Evolutionary conservation across 495 filamentous ascomycete species (phyloP).

Genomic region (Penicillium silybi): DNA sequence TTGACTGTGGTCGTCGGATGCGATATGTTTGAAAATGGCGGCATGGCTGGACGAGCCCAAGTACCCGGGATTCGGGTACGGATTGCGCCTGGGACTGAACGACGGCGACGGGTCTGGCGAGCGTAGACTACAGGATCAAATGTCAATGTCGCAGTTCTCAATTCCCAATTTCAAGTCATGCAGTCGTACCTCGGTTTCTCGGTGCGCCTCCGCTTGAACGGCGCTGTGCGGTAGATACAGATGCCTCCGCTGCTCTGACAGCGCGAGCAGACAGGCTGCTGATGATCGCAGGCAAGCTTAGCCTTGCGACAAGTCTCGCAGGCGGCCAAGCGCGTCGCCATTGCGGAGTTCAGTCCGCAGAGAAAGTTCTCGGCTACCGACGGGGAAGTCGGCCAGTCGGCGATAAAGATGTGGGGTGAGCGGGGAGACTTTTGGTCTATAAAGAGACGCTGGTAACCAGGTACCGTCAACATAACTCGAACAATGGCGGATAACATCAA

Average conservation of each 20-base stretch:
- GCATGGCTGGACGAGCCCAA: slow-evolving; percentile 42
- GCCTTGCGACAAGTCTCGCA: slow-evolving; percentile 41
- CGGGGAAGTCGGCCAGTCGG: slow-evolving; percentile 16
- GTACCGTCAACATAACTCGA: slow-evolving; percentile 2
- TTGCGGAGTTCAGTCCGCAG: slow-evolving; percentile 13
- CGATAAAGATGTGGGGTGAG: slow-evolving; percentile 16
- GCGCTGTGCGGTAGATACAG: slow-evolving; percentile 39
- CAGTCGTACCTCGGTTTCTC: slow-evolving; percentile 20
- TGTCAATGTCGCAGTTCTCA: not conserved
- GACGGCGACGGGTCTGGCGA: slow-evolving; percentile 23
- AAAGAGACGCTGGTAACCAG: not conserved
- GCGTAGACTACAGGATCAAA: slow-evolving; percentile 7
- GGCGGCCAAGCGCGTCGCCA: slow-evolving; percentile 28
- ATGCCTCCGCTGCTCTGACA: slow-evolving; percentile 24
- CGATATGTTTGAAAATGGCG: slow-evolving; percentile 40
- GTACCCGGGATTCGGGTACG: slow-evolving; percentile 43
- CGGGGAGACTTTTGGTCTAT: slow-evolving; percentile 1
- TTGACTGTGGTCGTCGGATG: slow-evolving; percentile 15
- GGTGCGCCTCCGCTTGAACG: slow-evolving; percentile 32
- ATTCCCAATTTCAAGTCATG: not conserved
- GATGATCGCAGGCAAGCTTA: slow-evolving; percentile 42
- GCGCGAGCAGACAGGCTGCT: slow-evolving; percentile 36
- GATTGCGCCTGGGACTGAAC: slow-evolving; percentile 24
- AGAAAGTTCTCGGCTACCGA: slow-evolving; percentile 15
- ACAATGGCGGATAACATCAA: slow-evolving; percentile 26